Conservation (phyloP, 441 rosid species). For the Metrosideros polymorpha region DNA sequence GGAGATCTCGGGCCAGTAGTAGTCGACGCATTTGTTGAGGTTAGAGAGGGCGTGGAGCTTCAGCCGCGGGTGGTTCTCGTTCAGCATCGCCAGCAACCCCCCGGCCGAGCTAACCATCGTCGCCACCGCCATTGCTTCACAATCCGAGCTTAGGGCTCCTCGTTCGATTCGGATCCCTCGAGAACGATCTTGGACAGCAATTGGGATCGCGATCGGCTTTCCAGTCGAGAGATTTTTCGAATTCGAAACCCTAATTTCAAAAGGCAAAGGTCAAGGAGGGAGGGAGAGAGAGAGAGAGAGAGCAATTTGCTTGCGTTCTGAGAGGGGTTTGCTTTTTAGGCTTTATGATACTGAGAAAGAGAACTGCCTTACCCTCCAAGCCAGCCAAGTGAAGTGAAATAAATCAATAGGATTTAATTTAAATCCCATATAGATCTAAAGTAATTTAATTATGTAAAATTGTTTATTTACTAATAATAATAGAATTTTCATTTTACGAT, state of each 20-base stretch:
- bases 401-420: neutral
- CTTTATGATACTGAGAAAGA: rapidly evolving
- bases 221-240: neutral
- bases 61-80: slow-evolving; percentile 69
- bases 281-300: neutral
- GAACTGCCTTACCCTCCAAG: slow-evolving; percentile 1
- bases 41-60: slow-evolving; percentile 80
- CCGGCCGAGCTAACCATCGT: slow-evolving; percentile 85
- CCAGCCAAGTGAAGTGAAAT: neutral
- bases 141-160: neutral
- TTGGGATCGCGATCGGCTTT: neutral
- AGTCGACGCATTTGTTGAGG: slow-evolving; percentile 82
- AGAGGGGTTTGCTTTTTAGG: neutral
- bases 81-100: slow-evolving; percentile 88
- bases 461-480: neutral
- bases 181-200: neutral
- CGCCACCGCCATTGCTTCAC: slow-evolving; percentile 41
- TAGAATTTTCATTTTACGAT: rapidly evolving
- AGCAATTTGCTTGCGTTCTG: neutral
- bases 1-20: slow-evolving; percentile 97
- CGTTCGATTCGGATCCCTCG: neutral
- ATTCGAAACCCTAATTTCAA: neutral
- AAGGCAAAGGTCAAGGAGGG: neutral
- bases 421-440: neutral
- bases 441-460: neutral